phyloP scores from a whole-genome alignment of 768 basidiomycete genomes.

The Suillus fuscotomentosus region DNA sequence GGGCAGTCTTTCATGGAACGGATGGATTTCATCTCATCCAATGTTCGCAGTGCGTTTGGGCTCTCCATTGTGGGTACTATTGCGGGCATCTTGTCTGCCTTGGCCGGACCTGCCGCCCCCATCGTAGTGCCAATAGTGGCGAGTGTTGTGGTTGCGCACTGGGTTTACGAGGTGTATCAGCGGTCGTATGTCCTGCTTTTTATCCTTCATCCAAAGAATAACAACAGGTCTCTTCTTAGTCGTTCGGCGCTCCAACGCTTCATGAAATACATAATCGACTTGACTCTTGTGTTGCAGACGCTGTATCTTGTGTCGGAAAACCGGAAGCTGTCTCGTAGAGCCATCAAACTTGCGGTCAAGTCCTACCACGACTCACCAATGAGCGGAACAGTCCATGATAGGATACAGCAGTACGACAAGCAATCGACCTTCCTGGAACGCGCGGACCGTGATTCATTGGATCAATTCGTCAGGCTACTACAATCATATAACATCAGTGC shows the following conservation, averaged over 20 bases:
- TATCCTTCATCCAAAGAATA: neutral
- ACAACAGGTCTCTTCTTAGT: neutral
- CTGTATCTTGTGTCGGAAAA: slow-evolving; percentile 9
- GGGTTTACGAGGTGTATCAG: slow-evolving; percentile 4
- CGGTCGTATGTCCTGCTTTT: neutral
- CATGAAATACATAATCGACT: slow-evolving; percentile 26
- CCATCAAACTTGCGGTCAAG: neutral
- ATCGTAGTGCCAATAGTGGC: neutral
- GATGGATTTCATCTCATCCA: neutral
- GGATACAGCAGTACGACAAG: neutral
- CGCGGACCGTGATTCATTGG: neutral
- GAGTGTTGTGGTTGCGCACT: neutral
- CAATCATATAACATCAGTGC: neutral
- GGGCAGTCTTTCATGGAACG: neutral
- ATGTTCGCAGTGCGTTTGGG: neutral
- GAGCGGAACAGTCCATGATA: neutral
- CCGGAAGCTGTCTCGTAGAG: neutral
- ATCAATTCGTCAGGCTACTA: neutral
- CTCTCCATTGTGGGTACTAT: neutral
- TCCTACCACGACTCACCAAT: neutral
- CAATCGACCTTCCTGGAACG: neutral
- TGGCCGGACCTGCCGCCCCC: neutral
- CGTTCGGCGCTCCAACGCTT: slow-evolving; percentile 12
- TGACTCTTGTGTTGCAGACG: slow-evolving; percentile 24
- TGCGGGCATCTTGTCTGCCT: neutral